phyloP scores from a whole-genome alignment of 768 basidiomycete species.

The Hebeloma cylindrosporum region DNA sequence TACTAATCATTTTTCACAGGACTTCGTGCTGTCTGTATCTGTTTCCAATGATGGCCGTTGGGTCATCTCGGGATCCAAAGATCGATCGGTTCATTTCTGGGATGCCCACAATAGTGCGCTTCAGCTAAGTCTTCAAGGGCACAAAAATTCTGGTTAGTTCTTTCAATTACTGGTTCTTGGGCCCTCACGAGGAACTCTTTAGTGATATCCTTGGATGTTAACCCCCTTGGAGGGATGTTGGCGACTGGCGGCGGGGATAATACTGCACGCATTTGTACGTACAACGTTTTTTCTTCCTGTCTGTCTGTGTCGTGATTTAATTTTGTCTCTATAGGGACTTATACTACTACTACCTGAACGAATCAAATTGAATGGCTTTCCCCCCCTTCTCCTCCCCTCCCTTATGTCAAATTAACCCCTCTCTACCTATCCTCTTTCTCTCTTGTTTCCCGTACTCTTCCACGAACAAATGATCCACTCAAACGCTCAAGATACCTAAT shows the following conservation, averaged over 20 bases:
- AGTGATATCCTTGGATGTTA: conserved; percentile 51
- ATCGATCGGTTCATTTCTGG: conserved; percentile 93
- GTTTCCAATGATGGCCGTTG: conserved; percentile 88
- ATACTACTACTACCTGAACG: too few species aligned
- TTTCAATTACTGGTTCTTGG: not conserved
- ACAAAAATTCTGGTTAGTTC: conserved; percentile 20
- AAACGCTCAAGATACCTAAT: too few species aligned
- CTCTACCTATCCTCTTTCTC: too few species aligned
- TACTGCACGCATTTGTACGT: conserved; percentile 52
- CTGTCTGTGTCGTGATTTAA: not conserved
- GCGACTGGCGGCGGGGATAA: conserved; percentile 54
- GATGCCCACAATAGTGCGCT: conserved; percentile 72
- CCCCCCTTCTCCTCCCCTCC: too few species aligned
- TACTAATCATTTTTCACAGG: conserved; percentile 39
- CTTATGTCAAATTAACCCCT: too few species aligned
- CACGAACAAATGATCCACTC: too few species aligned
- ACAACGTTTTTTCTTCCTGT: not conserved
- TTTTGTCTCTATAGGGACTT: too few species aligned
- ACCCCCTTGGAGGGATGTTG: conserved; percentile 41
- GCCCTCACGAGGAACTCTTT: conserved; percentile 1
- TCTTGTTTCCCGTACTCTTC: too few species aligned
- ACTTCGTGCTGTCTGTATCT: conserved; percentile 51
- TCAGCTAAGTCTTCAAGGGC: conserved; percentile 86
- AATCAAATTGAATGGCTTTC: too few species aligned
- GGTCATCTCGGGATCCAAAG: conserved; percentile 95